phyloP scores from a whole-genome alignment of 1,139 yeast species.

The Geotrichum australiense region DNA sequence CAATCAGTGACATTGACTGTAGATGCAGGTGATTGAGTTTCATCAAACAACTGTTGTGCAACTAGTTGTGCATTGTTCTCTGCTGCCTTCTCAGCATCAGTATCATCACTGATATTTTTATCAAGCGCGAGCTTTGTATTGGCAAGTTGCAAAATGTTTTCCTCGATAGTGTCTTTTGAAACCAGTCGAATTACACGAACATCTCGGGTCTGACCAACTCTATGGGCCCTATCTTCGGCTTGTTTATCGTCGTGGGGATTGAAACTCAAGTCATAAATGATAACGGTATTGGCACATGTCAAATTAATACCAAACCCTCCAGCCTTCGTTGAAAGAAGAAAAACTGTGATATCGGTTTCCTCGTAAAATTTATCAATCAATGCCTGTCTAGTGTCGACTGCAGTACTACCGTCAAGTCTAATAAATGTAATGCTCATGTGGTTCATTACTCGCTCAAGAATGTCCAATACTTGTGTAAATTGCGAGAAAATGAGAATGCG shows the following conservation, averaged over 20 bases:
- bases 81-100: conserved; percentile 45
- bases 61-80: conserved; percentile 38
- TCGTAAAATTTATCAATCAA: conserved; percentile 84
- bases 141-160: conserved; percentile 78
- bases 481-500: conserved; percentile 80
- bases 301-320: conserved; percentile 98
- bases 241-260: conserved; percentile 98
- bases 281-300: conserved; percentile 90
- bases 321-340: conserved; percentile 85
- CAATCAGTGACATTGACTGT: too few relatives aligned
- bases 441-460: conserved; percentile 69
- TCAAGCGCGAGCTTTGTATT: conserved; percentile 88
- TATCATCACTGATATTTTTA: conserved; percentile 51
- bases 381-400: conserved; percentile 89
- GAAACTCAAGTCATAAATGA: conserved; percentile 88
- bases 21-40: too few relatives aligned
- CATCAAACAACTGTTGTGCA: conserved; percentile 44
- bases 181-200: conserved; percentile 78
- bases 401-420: conserved; percentile 87
- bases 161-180: conserved; percentile 73
- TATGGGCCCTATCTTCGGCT: conserved; percentile 97
- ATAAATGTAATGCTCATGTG: conserved; percentile 63
- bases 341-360: conserved; percentile 75
- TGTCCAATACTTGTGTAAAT: conserved; percentile 87
- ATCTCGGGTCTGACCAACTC: conserved; percentile 91